Evolutionary conservation across 805 yeast genomes (phyloP), one percentile per base, ranked within the genome.

Genomic region (Ogataea corticis): DNA sequence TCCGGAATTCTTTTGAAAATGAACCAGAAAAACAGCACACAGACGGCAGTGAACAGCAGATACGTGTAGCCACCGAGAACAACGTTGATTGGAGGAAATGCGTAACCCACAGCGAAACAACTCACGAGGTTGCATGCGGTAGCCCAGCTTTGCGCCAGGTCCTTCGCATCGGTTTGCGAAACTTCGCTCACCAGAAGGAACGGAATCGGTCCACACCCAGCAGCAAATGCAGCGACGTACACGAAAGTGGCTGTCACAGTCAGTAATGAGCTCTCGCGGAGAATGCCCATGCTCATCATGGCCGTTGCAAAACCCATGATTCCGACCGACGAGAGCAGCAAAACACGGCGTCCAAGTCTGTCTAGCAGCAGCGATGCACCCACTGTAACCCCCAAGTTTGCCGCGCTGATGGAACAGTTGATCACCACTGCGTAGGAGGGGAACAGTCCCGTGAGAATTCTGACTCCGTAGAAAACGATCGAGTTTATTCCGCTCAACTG

Each of bases 131-230:
- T 94, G 70, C 87, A 79, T 12, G 88, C 79, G 0, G 94, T 89
- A 11, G 96, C 98, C 73, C 87, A 85, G 61, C 96, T 84, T 67
- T 94, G 99, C 0, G 98, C 97, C 36, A 82, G 72, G 2, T 91
- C 91, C 46, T 82, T 82, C 2, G 92, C 92, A 48, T 82, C 80
- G 2, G 76, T 68, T 49, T 90, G 95, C 0, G 96, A 85, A n/a
- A 92, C 82, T 62, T 94, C 98, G 6, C 96, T 80, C 10, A 92
- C 83, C 42, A 91, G 67, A 54, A 92, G 68, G 68, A 94, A 92
- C 33, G 99, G 99, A 44, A 94, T 90, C 6, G 99, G 99, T 0
- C 99, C 99, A 50, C 90, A 64, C 0, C 99, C 99, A 28, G 86
- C 69, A 0, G 97, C 98, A 70, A 92, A 94, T 21, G 89, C 78